Conservation (phyloP, 2,329 filamentous ascomycete genomes). For the Xylariaceae sp. region DNA sequence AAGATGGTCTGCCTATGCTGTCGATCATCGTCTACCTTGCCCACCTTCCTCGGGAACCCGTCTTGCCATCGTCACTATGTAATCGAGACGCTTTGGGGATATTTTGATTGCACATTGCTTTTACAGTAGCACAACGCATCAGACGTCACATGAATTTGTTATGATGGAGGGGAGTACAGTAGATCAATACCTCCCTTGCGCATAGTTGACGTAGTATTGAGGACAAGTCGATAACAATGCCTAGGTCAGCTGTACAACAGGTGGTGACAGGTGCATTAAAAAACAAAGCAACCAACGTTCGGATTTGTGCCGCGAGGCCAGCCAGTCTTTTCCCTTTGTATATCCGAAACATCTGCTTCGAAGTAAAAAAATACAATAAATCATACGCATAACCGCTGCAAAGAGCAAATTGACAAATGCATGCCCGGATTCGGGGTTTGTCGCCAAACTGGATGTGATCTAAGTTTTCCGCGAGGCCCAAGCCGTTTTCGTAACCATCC, state of each 20-base stretch:
- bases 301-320: slow-evolving; percentile 41
- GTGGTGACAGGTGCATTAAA: slow-evolving; percentile 17
- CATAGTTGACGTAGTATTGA: slow-evolving; percentile 14
- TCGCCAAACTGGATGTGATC: slow-evolving; percentile 35
- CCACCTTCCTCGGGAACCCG: not conserved
- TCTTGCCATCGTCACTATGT: not conserved
- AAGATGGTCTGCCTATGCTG: not conserved
- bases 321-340: slow-evolving; percentile 38
- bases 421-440: slow-evolving; percentile 32
- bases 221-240: slow-evolving; percentile 8
- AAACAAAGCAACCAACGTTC: slow-evolving; percentile 29
- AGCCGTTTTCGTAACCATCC: slow-evolving; percentile 15
- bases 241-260: slow-evolving; percentile 6
- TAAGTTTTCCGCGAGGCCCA: slow-evolving; percentile 24
- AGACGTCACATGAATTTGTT: not conserved
- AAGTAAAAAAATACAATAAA: slow-evolving; percentile 17
- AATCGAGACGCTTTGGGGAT: not conserved
- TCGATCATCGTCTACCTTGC: not conserved
- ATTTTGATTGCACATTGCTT: not conserved
- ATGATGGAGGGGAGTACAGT: not conserved
- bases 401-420: slow-evolving; percentile 29
- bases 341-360: slow-evolving; percentile 19
- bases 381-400: slow-evolving; percentile 17
- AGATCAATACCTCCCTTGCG: slow-evolving; percentile 4
- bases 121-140: not conserved